Conservation (phyloP, 106 monocot species). For the Narthecium ossifragum region DNA sequence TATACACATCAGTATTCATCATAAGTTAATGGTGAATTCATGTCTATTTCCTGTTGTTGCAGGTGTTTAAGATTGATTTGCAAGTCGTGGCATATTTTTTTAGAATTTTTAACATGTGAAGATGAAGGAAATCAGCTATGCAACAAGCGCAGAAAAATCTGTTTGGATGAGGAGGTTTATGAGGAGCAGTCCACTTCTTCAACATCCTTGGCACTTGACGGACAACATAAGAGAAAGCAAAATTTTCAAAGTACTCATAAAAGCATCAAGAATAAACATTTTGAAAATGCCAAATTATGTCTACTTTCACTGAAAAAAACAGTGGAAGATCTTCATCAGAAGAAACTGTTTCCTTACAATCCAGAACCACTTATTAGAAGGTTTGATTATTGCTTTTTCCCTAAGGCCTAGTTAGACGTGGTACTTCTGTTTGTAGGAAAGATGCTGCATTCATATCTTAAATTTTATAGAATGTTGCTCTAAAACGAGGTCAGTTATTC, state of each 20-base stretch:
- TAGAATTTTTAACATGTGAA: conserved; percentile 28
- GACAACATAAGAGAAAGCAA: background rate
- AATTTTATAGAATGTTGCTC: no score
- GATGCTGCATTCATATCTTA: no score
- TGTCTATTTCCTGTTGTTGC: background rate
- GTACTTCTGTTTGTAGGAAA: no score
- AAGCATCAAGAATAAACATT: conserved; percentile 2
- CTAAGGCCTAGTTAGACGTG: no score
- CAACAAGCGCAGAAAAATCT: conserved; percentile 34
- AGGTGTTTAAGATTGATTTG: conserved; percentile 68
- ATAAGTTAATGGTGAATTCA: background rate
- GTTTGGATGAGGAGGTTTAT: background rate
- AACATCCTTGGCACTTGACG: background rate
- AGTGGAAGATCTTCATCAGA: conserved; percentile 61
- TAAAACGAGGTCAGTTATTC: no score
- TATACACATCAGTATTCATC: background rate
- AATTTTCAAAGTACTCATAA: background rate
- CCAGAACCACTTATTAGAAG: conserved; percentile 72
- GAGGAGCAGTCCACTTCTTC: background rate
- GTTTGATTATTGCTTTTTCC: conserved; percentile 20
- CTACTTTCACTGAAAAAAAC: conserved; percentile 57
- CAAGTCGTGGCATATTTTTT: conserved; percentile 52
- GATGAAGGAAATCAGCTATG: conserved; percentile 12
- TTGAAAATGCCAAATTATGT: conserved; percentile 57
- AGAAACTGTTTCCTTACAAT: conserved; percentile 80